These are phyloP conservation scores for Aspergillus conjunctus DNA, from an alignment of 495 filamentous ascomycete genomes.

Conservation along the genomic window DNA sequence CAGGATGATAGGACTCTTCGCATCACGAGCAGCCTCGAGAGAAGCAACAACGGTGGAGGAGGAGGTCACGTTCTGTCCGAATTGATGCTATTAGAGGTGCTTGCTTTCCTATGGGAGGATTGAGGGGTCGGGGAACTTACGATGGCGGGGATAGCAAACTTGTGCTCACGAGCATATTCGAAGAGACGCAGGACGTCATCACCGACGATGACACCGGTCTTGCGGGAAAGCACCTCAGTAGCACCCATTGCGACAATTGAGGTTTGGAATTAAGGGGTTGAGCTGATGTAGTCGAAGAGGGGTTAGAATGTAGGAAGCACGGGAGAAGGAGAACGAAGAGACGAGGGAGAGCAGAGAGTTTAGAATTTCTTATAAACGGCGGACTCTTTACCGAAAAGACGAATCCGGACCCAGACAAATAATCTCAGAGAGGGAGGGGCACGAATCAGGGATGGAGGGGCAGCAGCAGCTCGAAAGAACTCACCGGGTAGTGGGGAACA, in stretches of 20 bases:
- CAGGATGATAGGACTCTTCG: constrained; percentile 84
- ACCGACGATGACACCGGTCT: constrained; percentile 83
- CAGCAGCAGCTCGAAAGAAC: constrained; percentile 26
- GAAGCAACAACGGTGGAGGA: constrained; percentile 84
- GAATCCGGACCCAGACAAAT: constrained; percentile 30
- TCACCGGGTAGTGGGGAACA: constrained; percentile 37
- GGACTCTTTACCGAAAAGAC: constrained; percentile 32
- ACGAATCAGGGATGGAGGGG: constrained; percentile 28
- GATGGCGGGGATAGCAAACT: constrained; percentile 90
- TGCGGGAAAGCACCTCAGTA: constrained; percentile 68
- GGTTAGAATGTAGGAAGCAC: constrained; percentile 11
- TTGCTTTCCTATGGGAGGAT: not conserved
- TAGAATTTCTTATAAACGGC: constrained; percentile 21
- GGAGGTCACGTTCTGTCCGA: constrained; percentile 76
- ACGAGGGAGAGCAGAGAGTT: constrained; percentile 14
- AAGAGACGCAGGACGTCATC: constrained; percentile 82
- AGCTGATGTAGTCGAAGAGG: constrained; percentile 7
- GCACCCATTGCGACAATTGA: constrained; percentile 59
- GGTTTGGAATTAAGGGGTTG: not conserved
- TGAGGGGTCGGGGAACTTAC: constrained; percentile 49
- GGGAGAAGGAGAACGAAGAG: constrained; percentile 15
- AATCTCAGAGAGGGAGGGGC: not conserved
- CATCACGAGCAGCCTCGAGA: constrained; percentile 91
- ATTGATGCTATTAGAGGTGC: constrained; percentile 5
- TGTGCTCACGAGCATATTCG: constrained; percentile 79